Percentiles rank a stretch among this genome's conserved stretches.
Evolutionary conservation across 108 stramenopile species (phyloP).

Genomic region (Nannochloropsis oceanica): DNA sequence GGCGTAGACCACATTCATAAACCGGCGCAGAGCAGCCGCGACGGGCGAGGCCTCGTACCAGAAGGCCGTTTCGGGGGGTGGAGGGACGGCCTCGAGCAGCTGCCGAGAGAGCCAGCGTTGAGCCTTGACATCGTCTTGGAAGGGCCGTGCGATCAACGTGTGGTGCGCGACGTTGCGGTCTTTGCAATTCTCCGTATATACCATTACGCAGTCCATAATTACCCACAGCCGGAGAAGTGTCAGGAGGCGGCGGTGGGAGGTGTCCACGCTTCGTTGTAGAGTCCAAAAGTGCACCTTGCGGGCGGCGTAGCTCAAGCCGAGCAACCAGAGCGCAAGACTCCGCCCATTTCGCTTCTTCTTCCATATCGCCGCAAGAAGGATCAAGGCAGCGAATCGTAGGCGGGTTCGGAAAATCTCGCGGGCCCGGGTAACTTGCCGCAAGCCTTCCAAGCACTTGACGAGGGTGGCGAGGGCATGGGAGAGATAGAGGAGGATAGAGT

Average conservation of each 20-base stretch:
- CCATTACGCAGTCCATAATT: background rate
- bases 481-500: background rate
- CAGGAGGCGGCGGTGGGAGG: background rate
- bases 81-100: background rate
- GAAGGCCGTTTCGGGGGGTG: background rate
- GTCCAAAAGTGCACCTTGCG: background rate
- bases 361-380: background rate
- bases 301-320: background rate
- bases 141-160: background rate
- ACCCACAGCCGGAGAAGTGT: background rate
- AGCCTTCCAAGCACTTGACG: background rate
- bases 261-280: background rate
- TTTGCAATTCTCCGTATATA: background rate
- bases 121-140: background rate
- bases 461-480: background rate
- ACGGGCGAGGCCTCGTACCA: background rate
- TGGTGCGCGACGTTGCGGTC: background rate
- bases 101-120: background rate
- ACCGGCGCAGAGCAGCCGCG: background rate
- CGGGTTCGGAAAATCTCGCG: background rate
- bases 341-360: background rate
- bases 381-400: background rate
- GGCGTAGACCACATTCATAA: background rate
- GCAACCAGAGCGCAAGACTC: background rate
- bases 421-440: background rate